Base-by-base conservation (phyloP, 208 protist genomes). In the Acanthamoeba triangularis region DNA sequence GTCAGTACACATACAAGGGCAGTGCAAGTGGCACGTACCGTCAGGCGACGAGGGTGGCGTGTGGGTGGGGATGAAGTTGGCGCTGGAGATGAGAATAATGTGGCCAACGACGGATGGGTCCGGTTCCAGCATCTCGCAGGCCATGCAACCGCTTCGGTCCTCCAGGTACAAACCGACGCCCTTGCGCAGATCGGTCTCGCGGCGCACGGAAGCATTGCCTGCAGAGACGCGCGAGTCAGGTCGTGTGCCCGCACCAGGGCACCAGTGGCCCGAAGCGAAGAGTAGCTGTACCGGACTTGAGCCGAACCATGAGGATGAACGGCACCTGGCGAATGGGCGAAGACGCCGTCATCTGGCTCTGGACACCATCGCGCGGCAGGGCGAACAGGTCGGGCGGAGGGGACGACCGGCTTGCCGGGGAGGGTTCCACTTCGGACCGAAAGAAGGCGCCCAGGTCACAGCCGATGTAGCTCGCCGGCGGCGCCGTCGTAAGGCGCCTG, bases 121-220 rank as follows among this genome's bases (percentile, higher is more conserved):
- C 28, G 78, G 78, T 3, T 85, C 78, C 8, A 85, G 37, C 78
- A 85, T 14, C 78, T 85, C 78, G 44, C 78, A 85, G 78, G 78
- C 78, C 78, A 85, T 59, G n/a, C 78, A 35, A 2, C 78, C 78
- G 25, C 41, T 61, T 20, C 56, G 13, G 30, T 85, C 78, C 47
- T 85, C 78, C 11, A 85, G 47, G n/a, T 85, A 85, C 47, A 85
- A 18, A 2, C 78, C 78, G 14, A 85, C 20, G 28, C 78, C 78
- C 78, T 85, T 33, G 3, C 72, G 18, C 25, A 80, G 35, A 44
- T 80, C 37, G 33, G 14, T 80, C 33, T 80, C 72, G 3, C 72
- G 72, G 8, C 18, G 30, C 33, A 20, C 18, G 1, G 72, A 49
- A 23, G 72, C 72, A 13, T 80, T 30, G 33, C 72, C 72, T 80